Base-by-base conservation (phyloP, 495 filamentous ascomycete genomes). In the Oidiodendron maius region DNA sequence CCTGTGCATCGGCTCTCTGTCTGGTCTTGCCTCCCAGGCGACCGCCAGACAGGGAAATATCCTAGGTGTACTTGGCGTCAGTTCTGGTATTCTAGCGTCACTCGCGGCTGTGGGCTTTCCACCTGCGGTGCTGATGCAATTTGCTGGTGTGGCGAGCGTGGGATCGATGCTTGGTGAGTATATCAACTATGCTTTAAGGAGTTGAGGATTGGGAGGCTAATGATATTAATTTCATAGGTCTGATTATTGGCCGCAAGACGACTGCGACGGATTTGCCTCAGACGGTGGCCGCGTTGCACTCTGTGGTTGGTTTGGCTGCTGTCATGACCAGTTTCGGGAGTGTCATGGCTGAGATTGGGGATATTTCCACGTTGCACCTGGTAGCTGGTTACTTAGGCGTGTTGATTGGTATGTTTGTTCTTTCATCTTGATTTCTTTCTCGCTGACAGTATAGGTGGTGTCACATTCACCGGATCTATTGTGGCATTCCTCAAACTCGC, bases 401-500 rank as follows among this genome's bases (percentile, higher is more conserved):
- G 11, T 65, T 91, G 0, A 89, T 91, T 47, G 84, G 73, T 68
- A 56, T 20, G 46, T 36, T 24, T 22, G 12, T n/a, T n/a, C n/a
- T 25, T 22, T 24, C 22, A 15, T 38, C 5, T 15, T 10, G 13
- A 11, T 28, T 36, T 13, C 26, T 30, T 15, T 21, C 10, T 18
- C 15, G n/a, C 28, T 48, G 40, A 46, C 30, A 18, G 9, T 40
- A 16, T 25, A 65, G 68, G 81, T 37, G 87, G 87, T 47, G 77
- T 91, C 34, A 91, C 87, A 1, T 91, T 91, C 60, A 91, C 87
- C 2, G 87, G 87, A 9, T 87, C 83, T 12, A 79, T 91, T 48
- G 83, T 91, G 2, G 87, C 87, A 1, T 89, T 89, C 68, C 55
- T 89, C 53, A 91, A 91, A 59, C 76, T 91, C 10, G 77, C 84